Conservation (phyloP, 2,329 filamentous ascomycete species). For the Didymellaceae sp. region DNA sequence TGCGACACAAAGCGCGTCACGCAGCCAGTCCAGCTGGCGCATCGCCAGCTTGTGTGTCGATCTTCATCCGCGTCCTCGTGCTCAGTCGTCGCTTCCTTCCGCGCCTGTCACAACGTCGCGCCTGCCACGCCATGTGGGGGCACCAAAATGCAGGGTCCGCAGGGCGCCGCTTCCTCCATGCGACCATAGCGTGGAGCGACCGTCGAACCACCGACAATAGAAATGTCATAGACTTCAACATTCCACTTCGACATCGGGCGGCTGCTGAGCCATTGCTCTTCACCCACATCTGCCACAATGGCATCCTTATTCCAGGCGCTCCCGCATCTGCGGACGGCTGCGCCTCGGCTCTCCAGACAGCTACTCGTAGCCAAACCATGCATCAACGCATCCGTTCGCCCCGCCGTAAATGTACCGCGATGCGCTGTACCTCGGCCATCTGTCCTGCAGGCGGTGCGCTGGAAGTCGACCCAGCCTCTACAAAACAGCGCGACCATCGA, state of each 20-base stretch:
- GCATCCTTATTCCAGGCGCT: slow-evolving; percentile 46
- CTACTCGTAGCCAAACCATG: slow-evolving; percentile 46
- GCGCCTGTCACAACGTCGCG: slow-evolving; percentile 15
- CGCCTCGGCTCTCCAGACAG: slow-evolving; percentile 46
- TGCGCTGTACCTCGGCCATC: slow-evolving; percentile 30
- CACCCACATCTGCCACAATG: slow-evolving; percentile 31
- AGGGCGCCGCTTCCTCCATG: slow-evolving; percentile 9
- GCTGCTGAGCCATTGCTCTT: slow-evolving; percentile 8
- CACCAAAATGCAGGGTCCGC: slow-evolving; percentile 15
- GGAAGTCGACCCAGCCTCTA: slow-evolving; percentile 43
- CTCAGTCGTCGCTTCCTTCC: slow-evolving; percentile 10
- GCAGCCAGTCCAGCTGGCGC: slow-evolving; percentile 13
- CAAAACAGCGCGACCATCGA: slow-evolving; percentile 31
- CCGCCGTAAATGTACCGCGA: slow-evolving; percentile 20
- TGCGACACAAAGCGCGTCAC: slow-evolving; percentile 14
- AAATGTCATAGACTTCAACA: slow-evolving; percentile 16
- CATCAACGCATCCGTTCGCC: slow-evolving; percentile 36
- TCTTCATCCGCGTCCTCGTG: slow-evolving; percentile 7
- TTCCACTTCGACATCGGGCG: not conserved
- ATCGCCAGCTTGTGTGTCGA: not conserved
- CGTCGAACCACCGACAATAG: slow-evolving; percentile 12
- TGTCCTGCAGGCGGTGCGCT: slow-evolving; percentile 41
- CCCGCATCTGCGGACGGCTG: slow-evolving; percentile 47
- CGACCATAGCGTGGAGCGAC: slow-evolving; percentile 1
- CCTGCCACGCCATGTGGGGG: slow-evolving; percentile 13